These are phyloP conservation scores for Scheffersomyces titani DNA, from an alignment of 1,139 yeast genomes.

Conservation along the genomic window DNA sequence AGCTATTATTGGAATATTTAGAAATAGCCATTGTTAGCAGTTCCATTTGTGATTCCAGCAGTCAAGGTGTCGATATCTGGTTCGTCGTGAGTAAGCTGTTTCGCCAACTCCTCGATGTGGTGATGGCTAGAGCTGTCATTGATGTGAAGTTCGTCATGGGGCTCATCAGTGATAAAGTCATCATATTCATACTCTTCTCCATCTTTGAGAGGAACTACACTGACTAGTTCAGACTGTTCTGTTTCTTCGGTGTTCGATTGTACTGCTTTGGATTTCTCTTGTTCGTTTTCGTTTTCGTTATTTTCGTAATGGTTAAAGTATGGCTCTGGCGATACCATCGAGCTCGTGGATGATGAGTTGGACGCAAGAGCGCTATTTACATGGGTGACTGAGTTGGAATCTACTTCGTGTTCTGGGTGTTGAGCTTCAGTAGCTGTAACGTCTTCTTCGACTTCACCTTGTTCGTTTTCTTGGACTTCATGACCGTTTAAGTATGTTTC, in stretches of 20 bases:
- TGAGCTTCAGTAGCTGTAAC: background rate
- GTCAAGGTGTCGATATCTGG: constrained; percentile 35
- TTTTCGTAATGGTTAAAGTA: constrained; percentile 6
- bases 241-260: constrained; percentile 3
- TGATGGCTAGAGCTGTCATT: constrained; percentile 8
- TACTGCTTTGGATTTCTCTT: constrained; percentile 3
- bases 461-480: background rate
- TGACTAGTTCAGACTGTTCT: constrained; percentile 1
- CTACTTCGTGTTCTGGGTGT: constrained; percentile 7
- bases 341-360: constrained; percentile 8
- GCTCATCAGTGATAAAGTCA: constrained; percentile 26
- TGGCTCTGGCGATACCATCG: constrained; percentile 8
- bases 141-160: constrained; percentile 8
- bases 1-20: too few species aligned
- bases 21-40: constrained; percentile 16
- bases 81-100: constrained; percentile 29
- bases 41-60: constrained; percentile 29
- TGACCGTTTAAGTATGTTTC: constrained; percentile 1
- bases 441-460: background rate
- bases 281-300: constrained; percentile 5
- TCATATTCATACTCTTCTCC: constrained; percentile 29
- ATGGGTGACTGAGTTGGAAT: constrained; percentile 9
- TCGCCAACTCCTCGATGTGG: constrained; percentile 28
- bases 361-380: constrained; percentile 10
- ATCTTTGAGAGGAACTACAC: constrained; percentile 1